Base-by-base conservation (phyloP, 345 rosid species). In the Stellera chamaejasme region DNA sequence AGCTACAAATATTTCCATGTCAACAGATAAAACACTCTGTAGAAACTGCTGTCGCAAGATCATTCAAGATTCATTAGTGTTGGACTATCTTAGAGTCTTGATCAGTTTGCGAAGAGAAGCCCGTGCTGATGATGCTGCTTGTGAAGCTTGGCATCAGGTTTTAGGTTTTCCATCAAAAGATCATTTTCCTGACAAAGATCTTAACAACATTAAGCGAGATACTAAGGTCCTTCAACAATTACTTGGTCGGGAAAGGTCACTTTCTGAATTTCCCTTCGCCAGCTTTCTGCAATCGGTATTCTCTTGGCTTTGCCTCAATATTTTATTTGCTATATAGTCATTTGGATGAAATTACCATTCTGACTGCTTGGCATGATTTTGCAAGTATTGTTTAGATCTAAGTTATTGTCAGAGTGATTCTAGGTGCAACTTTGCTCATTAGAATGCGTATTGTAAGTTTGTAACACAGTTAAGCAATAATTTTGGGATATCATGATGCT, bases 221-320 rank as follows among this genome's bases (percentile, higher is more conserved):
- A 52, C 16, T 50, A 76, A 60, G 55, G 62, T 62, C 61, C 66
- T 71, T 48, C 80, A 64, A 36, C 74, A 78, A 67, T 60, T 93
- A 66, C 73, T 80, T 42, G 76, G 75, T 61, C 83, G 75, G 61
- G 83, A 82, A 70, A 86, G 82, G 68, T 87, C 99, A 45, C 84
- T 93, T 42, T 94, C 96, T 61, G 97, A 89, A 77, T 93, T 93
- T 69, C 99, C 99, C 52, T 80, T 59, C 58, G 89, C 94, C 54
- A 80, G 96, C 77, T 84, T 89, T 71, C 73, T 93, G 49, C 84
- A 87, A 63, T 62, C 81, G 82, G 99, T 90, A 84, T 58, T 50
- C 27, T 47, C 48, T 66, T 61, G 49, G 27, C 62, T 43, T 53
- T 52, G 6, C 54, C n/a, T 45, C 59, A 11, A 25, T 5, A 32